Evolutionary conservation across 768 basidiomycete genomes (phyloP).

Genomic region (Sporobolomyces roseus): DNA sequence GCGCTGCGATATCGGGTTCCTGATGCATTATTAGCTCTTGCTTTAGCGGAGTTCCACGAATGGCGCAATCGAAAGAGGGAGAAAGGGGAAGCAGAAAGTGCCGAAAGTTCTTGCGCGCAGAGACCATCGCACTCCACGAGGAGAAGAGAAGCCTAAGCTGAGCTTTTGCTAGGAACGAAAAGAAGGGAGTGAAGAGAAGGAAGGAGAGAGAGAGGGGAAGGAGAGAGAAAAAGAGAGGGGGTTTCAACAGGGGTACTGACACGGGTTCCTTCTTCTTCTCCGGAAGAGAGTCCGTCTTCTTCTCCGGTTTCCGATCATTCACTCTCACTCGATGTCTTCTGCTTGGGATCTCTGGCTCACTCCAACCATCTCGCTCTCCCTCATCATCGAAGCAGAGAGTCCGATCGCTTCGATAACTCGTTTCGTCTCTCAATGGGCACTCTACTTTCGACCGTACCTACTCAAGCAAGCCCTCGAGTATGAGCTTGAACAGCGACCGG

Average conservation of each 20-base stretch:
- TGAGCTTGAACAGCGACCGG: constrained; percentile 20
- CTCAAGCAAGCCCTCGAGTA: constrained; percentile 7
- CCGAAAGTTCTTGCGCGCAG: too few species aligned
- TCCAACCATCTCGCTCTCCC: constrained; percentile 29
- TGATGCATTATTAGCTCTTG: constrained; percentile 6
- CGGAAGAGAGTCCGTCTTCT: too few species aligned
- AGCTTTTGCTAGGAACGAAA: too few species aligned
- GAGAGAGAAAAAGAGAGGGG: too few species aligned
- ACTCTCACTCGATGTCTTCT: neutral
- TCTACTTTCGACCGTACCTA: constrained; percentile 18
- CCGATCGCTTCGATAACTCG: neutral
- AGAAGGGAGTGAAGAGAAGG: too few species aligned
- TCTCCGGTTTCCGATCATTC: neutral
- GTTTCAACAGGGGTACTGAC: too few species aligned
- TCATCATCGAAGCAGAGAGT: constrained; percentile 25
- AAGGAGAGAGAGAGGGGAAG: too few species aligned
- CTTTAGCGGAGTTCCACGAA: neutral
- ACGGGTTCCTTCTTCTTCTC: too few species aligned
- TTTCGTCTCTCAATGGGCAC: neutral
- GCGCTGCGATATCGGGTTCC: neutral
- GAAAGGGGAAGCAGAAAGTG: too few species aligned
- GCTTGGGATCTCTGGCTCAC: constrained; percentile 28
- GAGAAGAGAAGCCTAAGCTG: too few species aligned
- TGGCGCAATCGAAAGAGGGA: too few species aligned
- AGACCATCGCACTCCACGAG: too few species aligned